These are phyloP conservation scores for Angophora floribunda DNA, from an alignment of 345 rosid species.

Conservation along the genomic window DNA sequence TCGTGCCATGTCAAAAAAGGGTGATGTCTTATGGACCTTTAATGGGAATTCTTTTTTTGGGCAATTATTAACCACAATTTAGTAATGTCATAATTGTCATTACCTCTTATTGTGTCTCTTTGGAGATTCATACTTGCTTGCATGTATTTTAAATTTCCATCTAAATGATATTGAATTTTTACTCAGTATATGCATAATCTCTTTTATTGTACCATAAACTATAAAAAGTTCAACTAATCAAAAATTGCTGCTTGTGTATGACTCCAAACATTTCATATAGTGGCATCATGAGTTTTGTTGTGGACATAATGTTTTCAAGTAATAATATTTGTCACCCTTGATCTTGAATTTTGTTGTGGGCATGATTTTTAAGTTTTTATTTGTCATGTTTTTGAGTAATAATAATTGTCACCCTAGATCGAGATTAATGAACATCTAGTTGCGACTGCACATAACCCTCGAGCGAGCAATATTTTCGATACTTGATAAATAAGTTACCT, in stretches of 20 bases:
- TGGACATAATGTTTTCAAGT: too few relatives aligned
- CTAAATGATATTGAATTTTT: not conserved
- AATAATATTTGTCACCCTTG: too few relatives aligned
- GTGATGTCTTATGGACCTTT: not conserved
- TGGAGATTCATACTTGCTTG: not conserved
- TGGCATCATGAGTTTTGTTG: not conserved
- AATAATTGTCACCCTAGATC: too few relatives aligned
- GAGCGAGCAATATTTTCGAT: accelerated
- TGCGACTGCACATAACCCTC: too few relatives aligned
- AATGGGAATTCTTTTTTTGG: not conserved
- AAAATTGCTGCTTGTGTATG: not conserved
- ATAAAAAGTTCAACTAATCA: too few relatives aligned
- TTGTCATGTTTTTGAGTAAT: too few relatives aligned
- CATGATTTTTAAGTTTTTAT: too few relatives aligned
- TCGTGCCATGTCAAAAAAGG: not conserved
- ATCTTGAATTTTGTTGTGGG: too few relatives aligned
- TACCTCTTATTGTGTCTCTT: not conserved
- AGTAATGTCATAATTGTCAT: not conserved
- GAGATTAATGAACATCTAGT: too few relatives aligned
- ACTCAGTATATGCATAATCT: not conserved
- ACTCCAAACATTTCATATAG: accelerated
- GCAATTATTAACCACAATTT: not conserved
- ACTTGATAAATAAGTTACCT: too few relatives aligned
- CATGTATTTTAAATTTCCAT: not conserved
- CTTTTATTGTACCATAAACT: not conserved